Base-by-base conservation (phyloP, 371 early-diverging fungal species). In the Batkoa obscura region DNA sequence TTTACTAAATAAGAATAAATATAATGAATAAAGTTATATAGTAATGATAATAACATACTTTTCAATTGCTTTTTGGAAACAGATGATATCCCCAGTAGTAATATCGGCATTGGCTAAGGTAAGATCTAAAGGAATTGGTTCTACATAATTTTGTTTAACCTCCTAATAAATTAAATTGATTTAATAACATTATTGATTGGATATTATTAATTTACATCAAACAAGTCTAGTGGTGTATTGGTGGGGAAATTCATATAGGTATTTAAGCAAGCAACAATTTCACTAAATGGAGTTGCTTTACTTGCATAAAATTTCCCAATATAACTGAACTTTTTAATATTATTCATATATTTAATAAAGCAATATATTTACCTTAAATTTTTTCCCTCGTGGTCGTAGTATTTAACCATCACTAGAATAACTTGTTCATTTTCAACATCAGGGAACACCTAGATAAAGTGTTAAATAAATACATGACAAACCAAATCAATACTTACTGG, bases 11-110 rank as follows among this genome's bases (percentile, higher is more conserved):
- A n/a, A n/a, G n/a, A n/a, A n/a, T n/a, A n/a, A n/a, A n/a, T n/a
- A n/a, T n/a, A n/a, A n/a, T n/a, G n/a, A n/a, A n/a, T n/a, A n/a
- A n/a, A n/a, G n/a, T n/a, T n/a, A n/a, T n/a, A n/a, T n/a, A n/a
- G n/a, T n/a, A n/a, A n/a, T 1, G 41, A 42, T 33, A 46, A 13
- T 32, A 31, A 33, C 23, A 34, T 49, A 48, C 38, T 66, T 60
- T 0, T 71, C 60, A 34, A 81, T 35, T 6, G 67, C 69, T 37
- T 66, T 69, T 64, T 90, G 91, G 64, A 83, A 80, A 62, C 82
- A 83, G 52, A 94, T 76, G 54, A 94, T 94, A 65, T 94, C 94
- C 13, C 97, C 95, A 55, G 81, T 79, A 59, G 85, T 84, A 46
- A 94, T 73, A 62, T 94, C 94, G 32, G 87, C 79, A 38, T 71